These are phyloP conservation scores for Sarcocystis neurona DNA, from an alignment of 169 alveolate genomes.

Conservation along the genomic window DNA sequence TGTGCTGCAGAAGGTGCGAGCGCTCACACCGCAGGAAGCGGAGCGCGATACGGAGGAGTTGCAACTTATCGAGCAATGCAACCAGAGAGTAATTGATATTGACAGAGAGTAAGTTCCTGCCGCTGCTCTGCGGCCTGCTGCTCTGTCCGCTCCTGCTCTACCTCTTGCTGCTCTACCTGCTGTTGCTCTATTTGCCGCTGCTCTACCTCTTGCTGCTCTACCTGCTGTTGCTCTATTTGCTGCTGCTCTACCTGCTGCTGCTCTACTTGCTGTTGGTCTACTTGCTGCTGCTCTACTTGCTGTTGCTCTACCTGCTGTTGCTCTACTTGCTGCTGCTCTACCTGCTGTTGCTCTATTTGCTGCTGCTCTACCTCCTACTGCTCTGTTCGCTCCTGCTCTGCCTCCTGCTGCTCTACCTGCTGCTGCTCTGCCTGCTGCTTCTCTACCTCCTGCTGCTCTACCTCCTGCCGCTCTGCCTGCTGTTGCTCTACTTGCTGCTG, in stretches of 20 bases:
- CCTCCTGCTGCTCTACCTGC: neutral
- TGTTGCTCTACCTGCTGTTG: neutral
- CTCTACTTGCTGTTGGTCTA: neutral
- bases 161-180: slow-evolving; percentile 37
- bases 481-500: neutral
- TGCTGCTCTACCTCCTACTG: too few species aligned
- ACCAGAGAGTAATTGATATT: slow-evolving; percentile 74
- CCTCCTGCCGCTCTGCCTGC: slow-evolving; percentile 9
- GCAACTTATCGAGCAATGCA: slow-evolving; percentile 77
- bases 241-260: neutral
- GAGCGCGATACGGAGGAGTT: slow-evolving; percentile 67
- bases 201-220: neutral
- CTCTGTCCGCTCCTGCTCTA: neutral
- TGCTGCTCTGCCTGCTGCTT: neutral
- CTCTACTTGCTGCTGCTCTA: neutral
- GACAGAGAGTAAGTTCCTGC: slow-evolving; percentile 72
- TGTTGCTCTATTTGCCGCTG: neutral
- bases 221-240: too few species aligned
- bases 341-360: too few species aligned
- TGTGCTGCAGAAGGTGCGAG: slow-evolving; percentile 15
- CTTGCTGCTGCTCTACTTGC: neutral
- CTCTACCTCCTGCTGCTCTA: neutral
- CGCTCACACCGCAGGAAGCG: slow-evolving; percentile 4
- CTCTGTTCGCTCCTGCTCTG: too few species aligned
- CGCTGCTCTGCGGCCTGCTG: neutral